phyloP scores from a whole-genome alignment of 2,329 filamentous ascomycete genomes.

The Colletotrichum liaoningense region DNA sequence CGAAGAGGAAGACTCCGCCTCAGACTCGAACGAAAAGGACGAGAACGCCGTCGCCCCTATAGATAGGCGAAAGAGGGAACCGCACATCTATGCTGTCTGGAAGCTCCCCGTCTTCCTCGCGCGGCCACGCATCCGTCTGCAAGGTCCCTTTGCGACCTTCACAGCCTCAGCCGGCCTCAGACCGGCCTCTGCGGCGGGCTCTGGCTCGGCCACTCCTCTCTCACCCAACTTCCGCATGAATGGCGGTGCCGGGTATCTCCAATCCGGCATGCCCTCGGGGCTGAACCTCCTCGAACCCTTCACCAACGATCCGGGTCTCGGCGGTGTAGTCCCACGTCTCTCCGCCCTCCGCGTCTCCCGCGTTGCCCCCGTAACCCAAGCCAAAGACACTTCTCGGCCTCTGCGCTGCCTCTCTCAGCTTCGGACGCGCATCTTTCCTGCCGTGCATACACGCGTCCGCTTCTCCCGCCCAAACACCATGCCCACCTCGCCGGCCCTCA shows the following conservation, averaged over 20 bases:
- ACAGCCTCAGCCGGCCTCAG: slow-evolving; percentile 70
- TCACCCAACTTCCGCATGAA: slow-evolving; percentile 32
- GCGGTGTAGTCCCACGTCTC: slow-evolving; percentile 72
- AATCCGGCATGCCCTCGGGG: slow-evolving; percentile 75
- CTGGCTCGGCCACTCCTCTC: slow-evolving; percentile 30
- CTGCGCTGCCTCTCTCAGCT: slow-evolving; percentile 73
- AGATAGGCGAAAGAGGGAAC: slow-evolving; percentile 40
- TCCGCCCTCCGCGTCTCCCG: slow-evolving; percentile 81
- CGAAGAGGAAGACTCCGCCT: slow-evolving; percentile 42
- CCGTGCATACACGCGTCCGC: slow-evolving; percentile 77
- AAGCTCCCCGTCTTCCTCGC: slow-evolving; percentile 68
- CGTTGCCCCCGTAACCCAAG: slow-evolving; percentile 75
- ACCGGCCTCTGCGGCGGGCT: slow-evolving; percentile 56
- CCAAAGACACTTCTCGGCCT: slow-evolving; percentile 70
- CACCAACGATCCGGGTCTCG: slow-evolving; percentile 71
- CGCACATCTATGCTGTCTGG: slow-evolving; percentile 68
- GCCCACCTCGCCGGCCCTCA: slow-evolving; percentile 69
- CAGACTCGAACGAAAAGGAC: slow-evolving; percentile 35
- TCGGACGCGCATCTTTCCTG: slow-evolving; percentile 73
- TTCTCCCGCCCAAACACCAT: slow-evolving; percentile 73
- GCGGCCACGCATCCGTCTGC: slow-evolving; percentile 72
- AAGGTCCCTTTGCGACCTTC: slow-evolving; percentile 75
- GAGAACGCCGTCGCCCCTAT: slow-evolving; percentile 37
- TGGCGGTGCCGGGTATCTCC: slow-evolving; percentile 72
- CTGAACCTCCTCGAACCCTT: slow-evolving; percentile 84